Evolutionary conservation across 176 grass and related monocot species (phyloP).

Genomic region (Tuctoria greenei): DNA sequence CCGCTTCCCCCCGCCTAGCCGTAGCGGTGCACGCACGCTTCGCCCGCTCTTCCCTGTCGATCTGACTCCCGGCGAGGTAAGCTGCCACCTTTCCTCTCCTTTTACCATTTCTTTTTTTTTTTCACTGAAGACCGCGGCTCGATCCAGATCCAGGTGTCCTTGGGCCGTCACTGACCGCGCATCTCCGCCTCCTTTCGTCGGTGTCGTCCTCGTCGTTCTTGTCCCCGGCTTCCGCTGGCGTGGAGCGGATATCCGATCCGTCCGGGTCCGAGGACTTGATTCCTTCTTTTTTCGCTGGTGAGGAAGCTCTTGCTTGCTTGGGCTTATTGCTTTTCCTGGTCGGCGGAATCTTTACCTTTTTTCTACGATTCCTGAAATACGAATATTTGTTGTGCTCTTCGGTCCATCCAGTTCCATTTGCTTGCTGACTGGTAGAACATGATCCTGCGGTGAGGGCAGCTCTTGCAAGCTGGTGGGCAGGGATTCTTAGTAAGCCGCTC

Average conservation of each 20-base stretch:
- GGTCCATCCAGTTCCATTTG: neutral
- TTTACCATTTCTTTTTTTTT: constrained; percentile 22
- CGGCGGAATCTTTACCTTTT: neutral
- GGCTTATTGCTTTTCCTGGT: neutral
- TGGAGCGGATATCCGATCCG: constrained; percentile 23
- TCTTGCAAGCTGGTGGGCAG: constrained; percentile 4
- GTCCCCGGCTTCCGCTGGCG: neutral
- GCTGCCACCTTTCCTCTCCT: constrained; percentile 23
- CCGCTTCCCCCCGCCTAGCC: neutral
- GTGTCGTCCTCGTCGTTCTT: neutral
- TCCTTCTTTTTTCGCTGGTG: neutral
- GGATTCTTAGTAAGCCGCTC: neutral
- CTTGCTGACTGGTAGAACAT: constrained; percentile 4
- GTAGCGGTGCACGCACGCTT: neutral
- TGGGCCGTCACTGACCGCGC: neutral
- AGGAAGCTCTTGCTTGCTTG: neutral
- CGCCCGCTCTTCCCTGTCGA: neutral
- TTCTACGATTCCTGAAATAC: neutral
- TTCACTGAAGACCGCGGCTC: neutral
- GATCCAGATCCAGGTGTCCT: constrained; percentile 36
- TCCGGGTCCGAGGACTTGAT: neutral
- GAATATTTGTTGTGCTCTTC: neutral
- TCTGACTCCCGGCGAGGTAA: constrained; percentile 24
- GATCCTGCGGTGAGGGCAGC: constrained; percentile 25
- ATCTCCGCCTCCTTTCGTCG: neutral